Evolutionary conservation across 805 yeast genomes (phyloP).

Genomic region (Starmerella powellii): DNA sequence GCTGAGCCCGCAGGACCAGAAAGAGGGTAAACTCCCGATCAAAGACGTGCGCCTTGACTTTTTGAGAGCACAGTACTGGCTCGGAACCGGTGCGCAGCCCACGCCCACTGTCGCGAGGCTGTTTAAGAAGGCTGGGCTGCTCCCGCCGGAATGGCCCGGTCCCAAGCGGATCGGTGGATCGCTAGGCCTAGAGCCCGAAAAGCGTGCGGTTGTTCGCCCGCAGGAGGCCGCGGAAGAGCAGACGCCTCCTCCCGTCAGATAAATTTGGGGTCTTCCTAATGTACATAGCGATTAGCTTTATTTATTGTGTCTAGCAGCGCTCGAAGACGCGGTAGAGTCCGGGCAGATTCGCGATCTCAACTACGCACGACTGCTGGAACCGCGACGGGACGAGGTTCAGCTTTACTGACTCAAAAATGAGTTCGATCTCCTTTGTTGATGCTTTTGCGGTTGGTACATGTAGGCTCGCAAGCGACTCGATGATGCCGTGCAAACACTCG

Average conservation of each 20-base stretch:
- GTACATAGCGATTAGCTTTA: slow-evolving; percentile 7
- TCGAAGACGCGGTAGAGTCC: slow-evolving; percentile 87
- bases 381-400: slow-evolving; percentile 53
- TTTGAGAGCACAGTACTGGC: slow-evolving; percentile 85
- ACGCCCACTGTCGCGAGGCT: slow-evolving; percentile 66
- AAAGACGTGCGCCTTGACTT: slow-evolving; percentile 80
- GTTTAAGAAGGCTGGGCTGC: slow-evolving; percentile 56
- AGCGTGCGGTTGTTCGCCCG: slow-evolving; percentile 12
- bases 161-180: no score
- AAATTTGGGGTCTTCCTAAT: neutral
- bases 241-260: slow-evolving; percentile 21
- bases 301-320: slow-evolving; percentile 41
- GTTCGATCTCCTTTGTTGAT: slow-evolving; percentile 22
- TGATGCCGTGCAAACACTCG: slow-evolving; percentile 52
- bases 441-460: slow-evolving; percentile 52
- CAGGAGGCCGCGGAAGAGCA: slow-evolving; percentile 16
- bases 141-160: slow-evolving; percentile 35
- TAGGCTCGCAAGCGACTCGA: slow-evolving; percentile 57
- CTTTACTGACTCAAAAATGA: slow-evolving; percentile 54
- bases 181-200: slow-evolving; percentile 1
- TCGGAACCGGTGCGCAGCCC: slow-evolving; percentile 95
- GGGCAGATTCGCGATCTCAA: slow-evolving; percentile 84
- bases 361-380: slow-evolving; percentile 40
- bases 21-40: slow-evolving; percentile 44
- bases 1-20: slow-evolving; percentile 47